phyloP scores from a whole-genome alignment of 2,329 filamentous ascomycete genomes.

The Scedosporium aurantiacum region DNA sequence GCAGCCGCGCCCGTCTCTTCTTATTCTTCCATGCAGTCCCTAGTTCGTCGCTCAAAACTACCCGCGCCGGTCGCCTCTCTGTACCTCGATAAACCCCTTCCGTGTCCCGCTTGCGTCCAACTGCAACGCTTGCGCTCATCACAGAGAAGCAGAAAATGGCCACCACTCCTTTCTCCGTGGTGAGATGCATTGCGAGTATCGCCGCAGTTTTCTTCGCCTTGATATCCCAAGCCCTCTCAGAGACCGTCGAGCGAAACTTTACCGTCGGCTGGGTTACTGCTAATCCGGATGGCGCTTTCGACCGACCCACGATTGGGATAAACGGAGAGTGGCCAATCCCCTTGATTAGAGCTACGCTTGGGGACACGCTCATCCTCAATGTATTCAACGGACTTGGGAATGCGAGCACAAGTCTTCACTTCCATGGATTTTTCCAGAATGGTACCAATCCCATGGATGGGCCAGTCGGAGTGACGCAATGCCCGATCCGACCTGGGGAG shows the following conservation, averaged over 20 bases:
- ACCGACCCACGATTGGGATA: constrained; percentile 61
- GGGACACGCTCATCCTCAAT: constrained; percentile 50
- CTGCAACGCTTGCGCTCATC: too few species aligned
- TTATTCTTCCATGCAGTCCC: neutral
- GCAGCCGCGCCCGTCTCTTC: neutral
- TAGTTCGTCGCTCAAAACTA: neutral
- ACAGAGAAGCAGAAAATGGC: neutral
- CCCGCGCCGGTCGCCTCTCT: too few species aligned
- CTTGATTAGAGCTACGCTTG: constrained; percentile 48
- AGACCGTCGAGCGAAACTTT: constrained; percentile 50
- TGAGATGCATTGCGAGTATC: constrained; percentile 1
- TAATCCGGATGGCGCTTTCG: constrained; percentile 57
- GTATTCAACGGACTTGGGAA: constrained; percentile 50
- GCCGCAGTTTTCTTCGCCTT: constrained; percentile 6
- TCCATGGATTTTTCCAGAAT: constrained; percentile 62
- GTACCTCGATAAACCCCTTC: neutral
- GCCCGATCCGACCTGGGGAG: constrained; percentile 50
- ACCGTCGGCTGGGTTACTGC: constrained; percentile 60
- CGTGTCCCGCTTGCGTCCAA: too few species aligned
- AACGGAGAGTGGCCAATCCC: constrained; percentile 69
- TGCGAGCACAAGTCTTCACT: constrained; percentile 53
- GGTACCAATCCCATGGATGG: constrained; percentile 63
- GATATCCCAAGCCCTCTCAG: constrained; percentile 22
- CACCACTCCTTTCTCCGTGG: constrained; percentile 3
- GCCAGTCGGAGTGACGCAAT: constrained; percentile 54